Base-by-base conservation (phyloP, 495 filamentous ascomycete species). In the Pseudotulostoma volvatum region DNA sequence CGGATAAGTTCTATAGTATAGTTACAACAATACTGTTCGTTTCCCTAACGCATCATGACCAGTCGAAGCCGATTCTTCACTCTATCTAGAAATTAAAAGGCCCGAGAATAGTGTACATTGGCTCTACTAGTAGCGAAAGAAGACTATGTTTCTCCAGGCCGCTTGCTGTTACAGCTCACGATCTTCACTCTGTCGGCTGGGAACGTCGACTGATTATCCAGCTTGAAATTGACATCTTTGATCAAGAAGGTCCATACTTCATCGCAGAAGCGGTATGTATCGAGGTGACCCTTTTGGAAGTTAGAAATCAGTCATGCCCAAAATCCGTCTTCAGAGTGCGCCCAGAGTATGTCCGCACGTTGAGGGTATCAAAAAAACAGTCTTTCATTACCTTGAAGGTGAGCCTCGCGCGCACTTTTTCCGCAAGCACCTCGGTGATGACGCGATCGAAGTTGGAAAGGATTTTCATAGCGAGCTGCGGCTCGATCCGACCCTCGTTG, bases 171-270 rank as follows among this genome's bases (percentile, higher is more conserved):
- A 61, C 88, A 95, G 59, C 81, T 86, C 31, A 99, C 90, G 41
- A 99, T 99, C 74, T 96, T 96, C 54, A 99, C 79, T 55, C 80
- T 85, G 44, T 93, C 84, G 7, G 76, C 74, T 4, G 66, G 61
- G 9, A 81, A 66, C 2, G 59, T 62, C 17, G 67, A 67, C 43
- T 76, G 71, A 51, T 84, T 84, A 44, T 93, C 84, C 59, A 99
- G 76, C 63, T 96, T 96, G 71, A 99, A 94, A 17, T 77, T 85
- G 39, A 96, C 85, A 43, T 96, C 87, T 59, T 95, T 95, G 61
- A 99, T 90, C 44, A 96, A 70, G 66, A 99, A 99, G 1, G 92
- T 99, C 92, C 92, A 99, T 38, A 99, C 92, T 65, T 99, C 92
- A 60, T 99, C 92, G 67, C 92, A 99, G 71, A 96, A 99, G 48